Evolutionary conservation across 1,284 basidiomycete species (phyloP), one percentile per base, ranked within the genome.

Genomic region (Mycena citricolor): DNA sequence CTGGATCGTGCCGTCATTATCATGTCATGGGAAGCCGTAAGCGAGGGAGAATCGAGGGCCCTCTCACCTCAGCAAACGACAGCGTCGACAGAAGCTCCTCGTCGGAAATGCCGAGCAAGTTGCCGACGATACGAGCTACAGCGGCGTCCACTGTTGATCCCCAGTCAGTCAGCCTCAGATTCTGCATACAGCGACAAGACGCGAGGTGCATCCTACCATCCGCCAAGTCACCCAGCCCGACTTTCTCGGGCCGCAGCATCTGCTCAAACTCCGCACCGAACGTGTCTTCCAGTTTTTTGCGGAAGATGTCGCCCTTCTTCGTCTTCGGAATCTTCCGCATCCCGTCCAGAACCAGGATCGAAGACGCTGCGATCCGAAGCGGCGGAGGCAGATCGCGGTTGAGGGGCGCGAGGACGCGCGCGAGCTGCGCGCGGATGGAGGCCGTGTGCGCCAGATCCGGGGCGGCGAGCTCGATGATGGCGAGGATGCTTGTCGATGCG

Each of bases 381-480:
- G 65, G 61, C 29, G 65, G 65, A 2, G 61, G 58, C n/a, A 65
- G 56, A 28, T 48, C 54, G 21, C 58, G 55, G 39, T 67, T 67
- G 8, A 62, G 58, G 4, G 53, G 39, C 2, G 61, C 57, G 23
- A 67, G 49, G 1, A 57, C 56, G 5, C 55, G 56, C 4, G 59
- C 59, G 7, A 67, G 55, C 17, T 62, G 55, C 5, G 54, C 41
- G 13, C 51, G 45, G 8, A 29, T 23, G 17, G 28, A 26, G 6
- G 28, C 28, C 10, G 24, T 22, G 2, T 12, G 3, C 22, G 20
- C 17, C 40, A 23, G 45, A 32, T 8, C 50, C 44, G 17, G 37
- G 38, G 11, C 47, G 12, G 47, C 41, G 16, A 61, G 59, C 39
- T 66, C 62, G 24, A 66, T 49, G 32, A 67, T 63, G 5, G 61